Percentiles rank a stretch among this genome's conserved stretches.
Conservation (phyloP, 208 protist species). For the Strigomonas culicis region DNA sequence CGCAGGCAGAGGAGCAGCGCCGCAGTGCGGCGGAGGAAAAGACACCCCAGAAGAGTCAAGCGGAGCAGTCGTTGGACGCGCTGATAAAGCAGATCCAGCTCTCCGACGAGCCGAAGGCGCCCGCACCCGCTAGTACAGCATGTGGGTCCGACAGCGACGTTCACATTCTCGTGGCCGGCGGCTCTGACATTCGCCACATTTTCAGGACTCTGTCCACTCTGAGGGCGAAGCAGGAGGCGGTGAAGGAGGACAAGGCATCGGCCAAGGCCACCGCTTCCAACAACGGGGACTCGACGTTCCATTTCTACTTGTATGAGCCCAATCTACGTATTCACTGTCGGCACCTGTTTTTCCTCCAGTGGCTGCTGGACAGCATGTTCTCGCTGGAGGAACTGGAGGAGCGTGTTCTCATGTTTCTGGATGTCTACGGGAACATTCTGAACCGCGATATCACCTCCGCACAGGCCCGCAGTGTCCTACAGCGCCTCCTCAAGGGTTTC, state of each 20-base stretch:
- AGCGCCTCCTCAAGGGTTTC: slow-evolving; percentile 46
- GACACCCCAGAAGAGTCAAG: too few species aligned
- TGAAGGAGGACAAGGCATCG: background rate
- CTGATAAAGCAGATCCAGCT: background rate
- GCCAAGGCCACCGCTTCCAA: background rate
- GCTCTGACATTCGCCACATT: slow-evolving; percentile 82
- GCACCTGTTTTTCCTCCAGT: slow-evolving; percentile 90
- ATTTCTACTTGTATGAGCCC: slow-evolving; percentile 90
- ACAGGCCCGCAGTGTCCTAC: slow-evolving; percentile 61
- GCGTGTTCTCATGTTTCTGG: slow-evolving; percentile 88
- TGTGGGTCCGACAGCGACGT: too few species aligned
- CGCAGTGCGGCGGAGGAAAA: background rate
- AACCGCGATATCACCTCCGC: slow-evolving; percentile 76
- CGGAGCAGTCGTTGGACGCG: too few species aligned
- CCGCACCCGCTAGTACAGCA: too few species aligned
- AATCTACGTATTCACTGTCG: slow-evolving; percentile 82
- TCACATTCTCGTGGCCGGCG: slow-evolving; percentile 67
- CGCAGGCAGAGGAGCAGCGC: background rate
- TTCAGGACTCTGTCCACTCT: slow-evolving; percentile 71
- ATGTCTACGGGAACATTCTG: slow-evolving; percentile 79
- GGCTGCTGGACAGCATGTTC: slow-evolving; percentile 88
- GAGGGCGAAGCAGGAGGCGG: slow-evolving; percentile 22
- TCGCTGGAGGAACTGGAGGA: slow-evolving; percentile 85
- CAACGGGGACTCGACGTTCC: slow-evolving; percentile 22
- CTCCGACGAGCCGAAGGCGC: background rate